A percentile compares a stretch with the other conserved stretches of the same genome.
These are phyloP conservation scores for Xylaria hypoxylon DNA, from an alignment of 2,329 filamentous ascomycete species.

Conservation along the genomic window DNA sequence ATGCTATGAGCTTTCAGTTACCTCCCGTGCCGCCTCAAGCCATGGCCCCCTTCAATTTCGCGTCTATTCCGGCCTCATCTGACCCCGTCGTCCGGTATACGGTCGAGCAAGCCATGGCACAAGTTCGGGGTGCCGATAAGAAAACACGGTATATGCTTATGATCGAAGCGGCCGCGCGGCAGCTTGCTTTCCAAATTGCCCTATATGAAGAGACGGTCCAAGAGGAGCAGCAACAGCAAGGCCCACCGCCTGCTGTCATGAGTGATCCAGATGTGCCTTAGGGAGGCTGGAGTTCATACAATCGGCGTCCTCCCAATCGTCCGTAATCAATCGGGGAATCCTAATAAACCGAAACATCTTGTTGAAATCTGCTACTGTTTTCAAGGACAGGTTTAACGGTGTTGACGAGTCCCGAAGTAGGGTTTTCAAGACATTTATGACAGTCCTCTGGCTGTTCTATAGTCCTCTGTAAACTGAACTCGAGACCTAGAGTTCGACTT, in stretches of 20 bases:
- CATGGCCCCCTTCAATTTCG: conserved; percentile 50
- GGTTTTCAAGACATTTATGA: background rate
- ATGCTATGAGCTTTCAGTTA: conserved; percentile 48
- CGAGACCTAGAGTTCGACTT: background rate
- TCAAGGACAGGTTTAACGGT: background rate
- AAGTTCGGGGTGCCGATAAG: conserved; percentile 58
- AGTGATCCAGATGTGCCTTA: conserved; percentile 48
- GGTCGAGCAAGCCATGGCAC: conserved; percentile 60
- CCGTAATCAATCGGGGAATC: background rate
- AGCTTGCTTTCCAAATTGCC: conserved; percentile 64
- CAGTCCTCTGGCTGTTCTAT: background rate
- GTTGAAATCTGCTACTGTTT: too few relatives aligned
- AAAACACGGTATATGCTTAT: conserved; percentile 61
- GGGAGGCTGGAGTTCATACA: background rate
- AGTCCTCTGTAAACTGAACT: background rate
- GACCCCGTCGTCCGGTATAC: conserved; percentile 57
- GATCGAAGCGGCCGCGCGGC: conserved; percentile 65
- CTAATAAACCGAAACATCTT: background rate
- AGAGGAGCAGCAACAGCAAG: conserved; percentile 49
- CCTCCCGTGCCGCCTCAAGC: conserved; percentile 48
- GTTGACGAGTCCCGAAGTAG: background rate
- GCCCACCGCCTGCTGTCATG: conserved; percentile 43
- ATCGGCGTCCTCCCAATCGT: too few relatives aligned
- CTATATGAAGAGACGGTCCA: conserved; percentile 60
- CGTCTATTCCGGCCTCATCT: conserved; percentile 49